Base-by-base conservation (phyloP, 176 grass and related monocot genomes). In the Bolboschoenus planiculmis region DNA sequence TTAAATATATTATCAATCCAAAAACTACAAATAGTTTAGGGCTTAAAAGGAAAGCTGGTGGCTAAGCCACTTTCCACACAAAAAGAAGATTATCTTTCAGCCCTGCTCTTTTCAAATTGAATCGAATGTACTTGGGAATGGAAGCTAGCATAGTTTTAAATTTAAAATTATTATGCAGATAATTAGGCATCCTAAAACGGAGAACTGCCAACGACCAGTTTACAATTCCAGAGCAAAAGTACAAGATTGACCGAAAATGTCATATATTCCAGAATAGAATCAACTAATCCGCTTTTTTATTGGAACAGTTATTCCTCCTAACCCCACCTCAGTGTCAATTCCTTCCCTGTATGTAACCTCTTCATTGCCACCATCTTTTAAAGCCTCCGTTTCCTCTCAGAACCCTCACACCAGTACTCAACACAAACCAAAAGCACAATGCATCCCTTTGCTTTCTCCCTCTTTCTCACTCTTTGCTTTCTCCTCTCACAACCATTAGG, bases 241-340 rank as follows among this genome's bases (percentile, higher is more conserved):
- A 50, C 72, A 77, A 77, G 46, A 14, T n/a, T 77, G 26, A 77
- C 72, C 72, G 15, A 27, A 56, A 51, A 84, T 16, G 66, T 29
- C 65, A 39, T n/a, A 48, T 33, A 27, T 71, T 68, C 27, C 50
- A 79, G 51, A 56, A 23, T 80, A 60, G 47, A 40, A 60, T 26
- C 78, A 81, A 56, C 84, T 86, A 86, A 64, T 72, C 84, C 84
- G 1, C 61, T 72, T 56, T 53, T 39, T 20, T 80, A 81, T 79
- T 81, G 84, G 84, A 86, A 66, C 76, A 46, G 84, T 79, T 86
- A 63, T 59, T 29, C 33, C 7, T 24, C 50, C 74, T 56, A 62
- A 80, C 39, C 20, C 72, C 13, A 80, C 13, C 6, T 1, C 46
- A 18, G 55, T 54, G 8, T 67, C 43, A 85, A 62, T 75, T 29